Base-by-base conservation (phyloP, 352 stramenopile species). In the Thalassiosira exigua region DNA sequence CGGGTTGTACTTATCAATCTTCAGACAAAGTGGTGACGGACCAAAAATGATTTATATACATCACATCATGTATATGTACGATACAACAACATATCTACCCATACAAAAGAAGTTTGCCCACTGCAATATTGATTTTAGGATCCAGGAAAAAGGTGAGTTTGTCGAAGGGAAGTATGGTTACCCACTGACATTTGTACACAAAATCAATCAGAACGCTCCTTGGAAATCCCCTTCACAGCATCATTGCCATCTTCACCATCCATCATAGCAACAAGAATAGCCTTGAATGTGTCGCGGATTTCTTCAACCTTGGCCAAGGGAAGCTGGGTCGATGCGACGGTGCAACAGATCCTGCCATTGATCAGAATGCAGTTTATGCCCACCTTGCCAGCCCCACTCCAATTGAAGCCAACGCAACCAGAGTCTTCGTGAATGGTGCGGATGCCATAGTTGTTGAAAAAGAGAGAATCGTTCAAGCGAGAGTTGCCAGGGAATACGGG, bases 391-490 rank as follows among this genome's bases (percentile, higher is more conserved):
- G 52, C 52, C 7, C 52, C 52, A 41, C 24, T 41, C 52, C 52
- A 60, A 32, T 60, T 60, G 52, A 60, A 60, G 29, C 52, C 52
- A 27, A 60, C 52, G 39, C 52, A 60, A 39, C 52, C 52, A 36
- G 52, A 60, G 33, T 60, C 52, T 11, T 27, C 5, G 33, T 60
- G 52, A 27, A 60, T 60, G 52, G 52, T 60, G 33, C 52, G 52
- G 24, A 60, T 32, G 4, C 52, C 52, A 27, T 60, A 60, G 24
- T 60, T 60, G 52, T 60, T 60, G 52, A 60, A 60, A 27, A 60
- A 60, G 33, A 60, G 52, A 33, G 52, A 60, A 27, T 60, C 52
- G 52, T 60, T 60, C 19, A 60, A 33, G 30, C 52, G 52, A 60
- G 52, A 60, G 52, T 60, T 39, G 52, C 52, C 52, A 27, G 52